Evolutionary conservation across 139 green algal genomes (phyloP), one percentile per base, ranked within the genome.

Genomic region (Chlamydomonas sphaeroides): DNA sequence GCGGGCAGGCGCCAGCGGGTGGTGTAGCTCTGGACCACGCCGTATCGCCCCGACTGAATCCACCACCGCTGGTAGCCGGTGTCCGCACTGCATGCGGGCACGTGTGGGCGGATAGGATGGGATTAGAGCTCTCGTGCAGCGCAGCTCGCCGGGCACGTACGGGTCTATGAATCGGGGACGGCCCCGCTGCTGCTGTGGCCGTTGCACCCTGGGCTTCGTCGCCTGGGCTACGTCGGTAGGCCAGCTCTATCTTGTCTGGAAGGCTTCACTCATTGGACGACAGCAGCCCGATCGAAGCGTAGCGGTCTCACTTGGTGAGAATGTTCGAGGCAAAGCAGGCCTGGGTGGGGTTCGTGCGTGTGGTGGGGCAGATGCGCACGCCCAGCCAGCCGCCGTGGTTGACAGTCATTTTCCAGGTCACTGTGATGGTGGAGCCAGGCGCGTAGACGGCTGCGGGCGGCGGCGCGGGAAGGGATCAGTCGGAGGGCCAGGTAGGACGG

Each of bases 301-400:
- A 23, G 5, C 14, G 5, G 26, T 33, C 65, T 70, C 20, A 70
- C 65, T 70, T 70, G 65, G 20, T 32, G 6, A 70, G 36, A 20
- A 32, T n/a, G 65, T 70, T 21, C 3, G 3, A 1, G 20, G 39
- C 65, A 30, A 70, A 70, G 65, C 65, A 70, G 20, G 20, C 17
- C 65, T 70, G 65, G 65, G 21, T 21, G 2, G 36, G 65, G 36
- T 70, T 70, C 36, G 21, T 10, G 65, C 65, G 65, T 1, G 65
- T 49, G 8, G 35, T 32, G 20, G 65, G 65, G 65, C 65, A 70
- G 17, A 70, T 14, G 20, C 36, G 35, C 7, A 70, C 36, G 20
- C 65, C 65, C 1, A 70, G 23, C 65, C 65, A 70, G 36, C 65
- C 65, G 65, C 65, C 65, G n/a, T 70, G 65, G 65, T 70, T 70